These are phyloP conservation scores for Anastatica hierochuntica DNA, from an alignment of 345 rosid species.

Conservation along the genomic window DNA sequence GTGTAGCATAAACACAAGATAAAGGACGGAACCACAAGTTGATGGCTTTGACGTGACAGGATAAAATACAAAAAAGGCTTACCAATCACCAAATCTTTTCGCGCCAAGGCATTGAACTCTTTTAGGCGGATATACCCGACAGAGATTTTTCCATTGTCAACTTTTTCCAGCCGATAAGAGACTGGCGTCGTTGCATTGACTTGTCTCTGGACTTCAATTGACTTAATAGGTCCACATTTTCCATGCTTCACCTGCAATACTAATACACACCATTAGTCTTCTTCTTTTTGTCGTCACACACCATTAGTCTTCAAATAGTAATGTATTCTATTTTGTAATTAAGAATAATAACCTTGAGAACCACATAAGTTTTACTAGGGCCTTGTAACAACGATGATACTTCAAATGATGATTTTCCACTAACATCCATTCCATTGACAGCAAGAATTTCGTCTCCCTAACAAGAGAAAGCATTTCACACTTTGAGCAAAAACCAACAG, in stretches of 20 bases:
- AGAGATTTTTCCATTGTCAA: slow-evolving; percentile 47
- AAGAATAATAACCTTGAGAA: slow-evolving; percentile 50
- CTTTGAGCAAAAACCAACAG: background rate
- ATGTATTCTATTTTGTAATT: background rate
- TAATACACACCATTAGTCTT: background rate
- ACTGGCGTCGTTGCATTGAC: slow-evolving; percentile 78
- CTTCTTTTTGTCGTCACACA: too few relatives aligned
- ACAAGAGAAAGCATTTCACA: slow-evolving; percentile 6
- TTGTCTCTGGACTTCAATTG: slow-evolving; percentile 71
- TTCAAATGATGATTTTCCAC: slow-evolving; percentile 89
- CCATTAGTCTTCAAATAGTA: background rate
- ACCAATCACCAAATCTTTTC: slow-evolving; percentile 88
- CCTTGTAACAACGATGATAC: slow-evolving; percentile 90
- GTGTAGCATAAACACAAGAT: background rate
- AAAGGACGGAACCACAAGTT: background rate
- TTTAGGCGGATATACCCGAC: slow-evolving; percentile 75
- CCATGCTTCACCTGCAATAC: slow-evolving; percentile 80
- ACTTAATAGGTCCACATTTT: slow-evolving; percentile 62
- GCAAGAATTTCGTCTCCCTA: slow-evolving; percentile 84
- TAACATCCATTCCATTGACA: slow-evolving; percentile 70
- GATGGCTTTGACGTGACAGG: background rate
- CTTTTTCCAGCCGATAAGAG: slow-evolving; percentile 69
- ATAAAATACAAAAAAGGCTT: slow-evolving; percentile 15
- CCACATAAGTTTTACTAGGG: slow-evolving; percentile 76
- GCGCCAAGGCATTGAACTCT: slow-evolving; percentile 93